Evolutionary conservation across 73 alveolate species (phyloP), one percentile per base, ranked within the genome.

Genomic region (Symbiodinium pilosum): DNA sequence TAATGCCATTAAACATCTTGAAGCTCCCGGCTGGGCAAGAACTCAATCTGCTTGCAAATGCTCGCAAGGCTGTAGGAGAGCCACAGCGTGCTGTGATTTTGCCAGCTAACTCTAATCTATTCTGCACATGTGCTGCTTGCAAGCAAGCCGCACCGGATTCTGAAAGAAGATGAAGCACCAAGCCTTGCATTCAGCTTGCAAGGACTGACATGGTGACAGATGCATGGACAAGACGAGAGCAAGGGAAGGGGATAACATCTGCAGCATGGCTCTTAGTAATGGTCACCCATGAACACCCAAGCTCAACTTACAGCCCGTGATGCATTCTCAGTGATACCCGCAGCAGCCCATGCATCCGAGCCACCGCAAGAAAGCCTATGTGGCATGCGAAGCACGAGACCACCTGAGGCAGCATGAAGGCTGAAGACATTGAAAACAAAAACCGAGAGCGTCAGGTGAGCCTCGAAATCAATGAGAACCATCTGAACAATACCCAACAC

Each of bases 81-180:
- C n/a, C n/a, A n/a, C n/a, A n/a, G n/a, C n/a, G n/a, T n/a, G n/a
- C n/a, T n/a, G n/a, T n/a, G n/a, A n/a, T n/a, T n/a, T n/a, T n/a
- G n/a, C n/a, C n/a, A n/a, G n/a, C n/a, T n/a, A n/a, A n/a, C n/a
- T n/a, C n/a, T n/a, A n/a, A n/a, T n/a, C n/a, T n/a, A n/a, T n/a
- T n/a, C 30, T 34, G 30, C 21, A 26, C n/a, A 4, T 34, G 30
- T 34, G 9, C 6, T 26, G n/a, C 8, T 14, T 14, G 30, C 85
- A 7, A 43, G 34, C 85, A 34, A 73, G 85, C 26, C 85, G 34
- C 85, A 30, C 85, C 8, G 85, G 32, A 32, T 73, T 73, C 20
- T 32, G 44, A 36, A 73, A 73, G 85, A 73, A 73, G 85, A 30
- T 43, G 34, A 18, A 73, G 85, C 44, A n/a, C 85, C 85, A 73